Evolutionary conservation across 2,329 filamentous ascomycete genomes (phyloP), one percentile per base, ranked within the genome.

Genomic region (Thelonectria discophora): DNA sequence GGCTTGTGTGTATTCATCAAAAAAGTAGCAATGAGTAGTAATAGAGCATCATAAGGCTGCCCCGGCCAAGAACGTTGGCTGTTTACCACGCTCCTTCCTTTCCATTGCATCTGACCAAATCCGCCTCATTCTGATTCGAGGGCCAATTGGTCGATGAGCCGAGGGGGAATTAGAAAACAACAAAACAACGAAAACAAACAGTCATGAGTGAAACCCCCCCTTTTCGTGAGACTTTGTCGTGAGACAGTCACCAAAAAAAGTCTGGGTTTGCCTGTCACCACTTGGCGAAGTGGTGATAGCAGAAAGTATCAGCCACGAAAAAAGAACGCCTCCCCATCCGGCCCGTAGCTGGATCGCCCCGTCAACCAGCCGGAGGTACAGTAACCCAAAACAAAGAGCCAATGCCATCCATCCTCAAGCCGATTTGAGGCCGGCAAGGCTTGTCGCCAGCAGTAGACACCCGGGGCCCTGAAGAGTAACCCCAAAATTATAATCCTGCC

Each of bases 121-220:
- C n/a, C 27, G 27, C 5, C 5, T 10, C 8, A 5, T 30, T 30
- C 2, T 8, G 6, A 9, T 30, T 30, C 27, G 27, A 24, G 21
- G 3, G 21, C 21, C 21, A 24, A 24, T 30, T 9, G 27, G 7
- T 30, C 27, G 27, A 30, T 30, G 27, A 10, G 27, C 27, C 27
- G 27, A 20, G 21, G 58, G 32, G 59, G 18, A 43, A 46, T 15
- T 5, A 21, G 42, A 27, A 39, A 40, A 47, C 18, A 58, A 30
- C 47, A 47, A 30, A 58, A 30, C 47, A 24, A 48, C 30, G 47
- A 42, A 51, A 48, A 70, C 69, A 30, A 30, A 30, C n/a, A n/a
- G 21, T 30, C 27, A 30, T 30, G 27, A 30, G 27, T 30, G 27
- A 30, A 30, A 24, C 3, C 21, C 21, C 27, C 27, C 27, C 9